Evolutionary conservation across 352 stramenopile species (phyloP), one percentile per base, ranked within the genome.

Genomic region (Globisporangium megalacanthum): DNA sequence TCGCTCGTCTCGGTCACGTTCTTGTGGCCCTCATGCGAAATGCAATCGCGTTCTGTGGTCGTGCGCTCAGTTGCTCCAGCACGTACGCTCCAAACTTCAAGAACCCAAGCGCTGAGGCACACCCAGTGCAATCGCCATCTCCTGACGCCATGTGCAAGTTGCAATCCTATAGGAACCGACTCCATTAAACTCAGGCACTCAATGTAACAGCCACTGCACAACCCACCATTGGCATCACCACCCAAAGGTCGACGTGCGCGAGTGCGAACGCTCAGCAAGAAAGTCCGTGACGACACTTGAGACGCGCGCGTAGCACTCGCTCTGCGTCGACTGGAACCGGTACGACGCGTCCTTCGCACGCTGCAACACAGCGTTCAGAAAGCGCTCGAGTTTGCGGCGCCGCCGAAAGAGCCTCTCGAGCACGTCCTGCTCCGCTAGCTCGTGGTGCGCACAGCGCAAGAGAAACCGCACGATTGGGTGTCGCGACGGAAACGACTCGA

Each of bases 281-380:
- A 91, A 91, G 49, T 79, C 68, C 29, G 66, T 77, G 50, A 88
- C 58, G 25, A 88, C 49, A 53, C 55, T 67, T 42, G 75, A 82
- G 50, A 83, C 69, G 20, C 56, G 64, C 31, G 71, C 56, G 35
- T 83, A 90, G 25, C 70, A 65, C 22, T 72, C 64, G 54, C 80
- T 88, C 10, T 70, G 75, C 6, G 56, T 58, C 22, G 64, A 67
- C 25, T 63, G 61, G 48, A 67, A 76, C 6, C 73, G 71, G 58
- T 87, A 89, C 19, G 77, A 79, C 37, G 75, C 58, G 53, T 83
- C 70, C 51, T 79, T 79, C 41, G 75, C 69, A 11, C 64, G 62
- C 25, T 56, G 45, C 49, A 89, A 49, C 46, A 89, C 61, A 33
- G 66, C 48, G 45, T 79, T 73, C 15, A 87, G 39, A 60, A 86